Evolutionary conservation across 331 rosid genomes (phyloP).

Genomic region (Cydonia oblonga): DNA sequence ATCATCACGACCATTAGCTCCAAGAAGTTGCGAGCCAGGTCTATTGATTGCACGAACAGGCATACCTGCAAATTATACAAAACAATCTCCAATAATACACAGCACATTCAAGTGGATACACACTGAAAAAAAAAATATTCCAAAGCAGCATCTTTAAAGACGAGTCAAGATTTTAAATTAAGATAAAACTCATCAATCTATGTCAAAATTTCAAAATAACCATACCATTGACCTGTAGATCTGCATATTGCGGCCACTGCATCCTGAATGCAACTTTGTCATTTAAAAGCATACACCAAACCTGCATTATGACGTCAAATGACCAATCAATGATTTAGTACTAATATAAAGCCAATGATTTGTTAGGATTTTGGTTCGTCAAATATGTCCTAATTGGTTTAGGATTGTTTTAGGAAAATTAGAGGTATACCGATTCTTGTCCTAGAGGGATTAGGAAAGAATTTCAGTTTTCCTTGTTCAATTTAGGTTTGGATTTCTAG

Average conservation of each 20-base stretch:
- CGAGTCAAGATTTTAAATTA: neutral
- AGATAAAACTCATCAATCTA: neutral
- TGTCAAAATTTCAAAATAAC: neutral
- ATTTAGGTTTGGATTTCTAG: too few species aligned
- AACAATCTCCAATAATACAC: neutral
- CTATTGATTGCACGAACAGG: conserved; percentile 84
- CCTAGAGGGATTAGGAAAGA: too few species aligned
- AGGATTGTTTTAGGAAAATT: too few species aligned
- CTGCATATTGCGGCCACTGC: conserved; percentile 97
- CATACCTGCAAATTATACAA: conserved; percentile 33
- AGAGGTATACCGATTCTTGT: too few species aligned
- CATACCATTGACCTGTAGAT: conserved; percentile 90
- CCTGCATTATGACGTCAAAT: conserved; percentile 36
- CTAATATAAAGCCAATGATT: neutral
- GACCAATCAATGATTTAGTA: conserved; percentile 16
- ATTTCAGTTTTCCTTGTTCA: too few species aligned
- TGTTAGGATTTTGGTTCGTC: too few species aligned
- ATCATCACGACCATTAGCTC: conserved; percentile 94
- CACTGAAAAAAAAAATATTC: neutral
- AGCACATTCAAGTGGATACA: neutral
- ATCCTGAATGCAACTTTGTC: conserved; percentile 92
- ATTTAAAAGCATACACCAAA: conserved; percentile 98
- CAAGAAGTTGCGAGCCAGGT: conserved; percentile 87
- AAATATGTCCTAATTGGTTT: too few species aligned
- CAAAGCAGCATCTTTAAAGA: neutral